Evolutionary conservation across 1,139 yeast species (phyloP).

Genomic region (Torulaspora globosa): DNA sequence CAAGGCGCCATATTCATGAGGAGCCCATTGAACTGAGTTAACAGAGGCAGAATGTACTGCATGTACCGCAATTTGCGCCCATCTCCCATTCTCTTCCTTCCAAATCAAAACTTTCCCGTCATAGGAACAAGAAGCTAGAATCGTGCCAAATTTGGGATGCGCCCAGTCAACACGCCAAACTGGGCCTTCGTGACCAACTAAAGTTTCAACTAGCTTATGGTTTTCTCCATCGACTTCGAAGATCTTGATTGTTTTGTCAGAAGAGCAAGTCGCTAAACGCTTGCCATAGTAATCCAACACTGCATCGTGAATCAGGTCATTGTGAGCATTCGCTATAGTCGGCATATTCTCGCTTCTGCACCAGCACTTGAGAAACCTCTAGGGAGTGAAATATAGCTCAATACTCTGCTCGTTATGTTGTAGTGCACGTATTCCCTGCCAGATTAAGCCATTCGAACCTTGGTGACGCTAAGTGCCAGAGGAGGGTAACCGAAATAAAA

Average conservation of each 20-base stretch:
- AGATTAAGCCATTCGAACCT: not conserved
- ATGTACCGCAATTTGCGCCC: conserved; percentile 88
- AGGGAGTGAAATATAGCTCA: not conserved
- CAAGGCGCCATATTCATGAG: conserved; percentile 92
- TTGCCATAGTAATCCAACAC: conserved; percentile 95
- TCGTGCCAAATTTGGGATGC: conserved; percentile 95
- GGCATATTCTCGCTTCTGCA: conserved; percentile 41
- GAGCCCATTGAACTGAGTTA: conserved; percentile 95
- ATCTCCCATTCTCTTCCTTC: conserved; percentile 87
- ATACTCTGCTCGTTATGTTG: not conserved
- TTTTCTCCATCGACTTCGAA: conserved; percentile 86
- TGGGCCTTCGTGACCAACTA: conserved; percentile 91
- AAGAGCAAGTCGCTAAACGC: conserved; percentile 89
- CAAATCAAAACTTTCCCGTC: conserved; percentile 93
- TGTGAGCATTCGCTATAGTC: conserved; percentile 75
- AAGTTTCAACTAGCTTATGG: conserved; percentile 73
- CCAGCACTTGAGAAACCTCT: not conserved
- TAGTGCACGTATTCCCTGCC: not conserved
- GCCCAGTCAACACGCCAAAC: conserved; percentile 99
- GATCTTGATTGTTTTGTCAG: conserved; percentile 89
- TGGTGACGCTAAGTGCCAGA: not conserved
- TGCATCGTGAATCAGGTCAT: conserved; percentile 94
- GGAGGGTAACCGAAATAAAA: not conserved
- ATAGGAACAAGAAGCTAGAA: conserved; percentile 89
- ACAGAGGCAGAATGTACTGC: conserved; percentile 90